Conservation (phyloP, 1,284 basidiomycete species). For the Malassezia nana region DNA sequence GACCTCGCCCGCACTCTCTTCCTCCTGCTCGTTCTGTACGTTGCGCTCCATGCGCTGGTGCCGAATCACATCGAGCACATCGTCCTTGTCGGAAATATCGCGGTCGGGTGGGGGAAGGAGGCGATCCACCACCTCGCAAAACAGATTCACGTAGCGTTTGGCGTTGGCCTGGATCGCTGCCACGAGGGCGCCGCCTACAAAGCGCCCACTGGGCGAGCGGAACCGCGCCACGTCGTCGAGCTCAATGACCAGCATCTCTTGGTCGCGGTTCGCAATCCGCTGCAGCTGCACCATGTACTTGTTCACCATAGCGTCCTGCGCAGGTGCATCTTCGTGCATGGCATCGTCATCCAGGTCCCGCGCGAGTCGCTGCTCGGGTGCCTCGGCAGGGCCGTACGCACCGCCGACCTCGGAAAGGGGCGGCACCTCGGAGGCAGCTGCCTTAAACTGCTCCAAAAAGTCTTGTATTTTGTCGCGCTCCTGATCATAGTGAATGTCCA, state of each 20-base stretch:
- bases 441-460: conserved; percentile 40
- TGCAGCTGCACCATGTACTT: conserved; percentile 89
- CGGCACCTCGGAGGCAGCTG: conserved; percentile 21
- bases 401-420: conserved; percentile 14
- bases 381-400: conserved; percentile 15
- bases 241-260: conserved; percentile 70
- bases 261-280: conserved; percentile 82
- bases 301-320: conserved; percentile 37
- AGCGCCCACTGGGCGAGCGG: conserved; percentile 4
- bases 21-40: conserved; percentile 54
- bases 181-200: conserved; percentile 21
- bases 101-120: conserved; percentile 63
- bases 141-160: conserved; percentile 78
- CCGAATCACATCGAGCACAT: conserved; percentile 45
- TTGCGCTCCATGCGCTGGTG: conserved; percentile 85
- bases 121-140: conserved; percentile 75
- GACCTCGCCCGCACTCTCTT: conserved; percentile 41
- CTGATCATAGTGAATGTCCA: conserved; percentile 54
- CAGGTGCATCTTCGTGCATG: conserved; percentile 9
- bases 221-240: conserved; percentile 63
- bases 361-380: conserved; percentile 16
- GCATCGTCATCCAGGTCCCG: conserved; percentile 12
- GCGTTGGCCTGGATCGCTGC: conserved; percentile 65
- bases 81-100: conserved; percentile 63
- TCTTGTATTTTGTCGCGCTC: conserved; percentile 47